These are phyloP conservation scores for Fulvia fulva DNA, from an alignment of 2,329 filamentous ascomycete genomes.

Conservation along the genomic window DNA sequence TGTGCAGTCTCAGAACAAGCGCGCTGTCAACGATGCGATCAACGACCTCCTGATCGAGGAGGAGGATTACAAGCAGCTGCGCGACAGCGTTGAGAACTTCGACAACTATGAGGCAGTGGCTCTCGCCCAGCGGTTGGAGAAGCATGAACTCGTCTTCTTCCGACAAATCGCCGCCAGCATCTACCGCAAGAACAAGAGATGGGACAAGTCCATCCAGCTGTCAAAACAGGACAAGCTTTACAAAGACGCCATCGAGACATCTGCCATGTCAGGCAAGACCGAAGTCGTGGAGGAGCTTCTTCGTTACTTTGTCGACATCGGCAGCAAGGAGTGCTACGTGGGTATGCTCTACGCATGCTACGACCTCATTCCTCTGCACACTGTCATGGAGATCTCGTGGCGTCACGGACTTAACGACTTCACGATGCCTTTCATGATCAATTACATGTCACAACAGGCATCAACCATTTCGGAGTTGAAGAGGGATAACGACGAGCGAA, in stretches of 20 bases:
- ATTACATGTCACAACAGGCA: conserved; percentile 87
- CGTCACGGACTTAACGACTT: conserved; percentile 91
- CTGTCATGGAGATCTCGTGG: conserved; percentile 96
- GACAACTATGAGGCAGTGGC: conserved; percentile 98
- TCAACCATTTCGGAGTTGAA: conserved; percentile 79
- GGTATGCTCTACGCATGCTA: conserved; percentile 99
- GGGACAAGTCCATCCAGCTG: conserved; percentile 96
- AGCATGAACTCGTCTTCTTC: conserved; percentile 98
- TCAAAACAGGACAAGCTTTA: conserved; percentile 99
- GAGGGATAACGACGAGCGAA: conserved; percentile 94
- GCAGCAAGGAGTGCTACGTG: conserved; percentile 98
- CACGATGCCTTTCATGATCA: conserved; percentile 99
- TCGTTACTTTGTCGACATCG: conserved; percentile 98
- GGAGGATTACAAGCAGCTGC: conserved; percentile 97
- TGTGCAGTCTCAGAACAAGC: conserved; percentile 96
- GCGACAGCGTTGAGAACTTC: conserved; percentile 96
- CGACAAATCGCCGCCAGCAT: conserved; percentile 96
- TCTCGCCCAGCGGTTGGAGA: conserved; percentile 86
- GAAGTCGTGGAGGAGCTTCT: conserved; percentile 94
- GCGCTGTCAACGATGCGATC: conserved; percentile 94
- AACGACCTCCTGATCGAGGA: conserved; percentile 97
- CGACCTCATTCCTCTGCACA: conserved; percentile 87
- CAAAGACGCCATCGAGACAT: conserved; percentile 98
- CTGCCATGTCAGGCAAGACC: conserved; percentile 82
- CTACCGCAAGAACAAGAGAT: conserved; percentile 99